phyloP scores from a whole-genome alignment of 176 grass and related monocot species.

The Triticum aestivum region DNA sequence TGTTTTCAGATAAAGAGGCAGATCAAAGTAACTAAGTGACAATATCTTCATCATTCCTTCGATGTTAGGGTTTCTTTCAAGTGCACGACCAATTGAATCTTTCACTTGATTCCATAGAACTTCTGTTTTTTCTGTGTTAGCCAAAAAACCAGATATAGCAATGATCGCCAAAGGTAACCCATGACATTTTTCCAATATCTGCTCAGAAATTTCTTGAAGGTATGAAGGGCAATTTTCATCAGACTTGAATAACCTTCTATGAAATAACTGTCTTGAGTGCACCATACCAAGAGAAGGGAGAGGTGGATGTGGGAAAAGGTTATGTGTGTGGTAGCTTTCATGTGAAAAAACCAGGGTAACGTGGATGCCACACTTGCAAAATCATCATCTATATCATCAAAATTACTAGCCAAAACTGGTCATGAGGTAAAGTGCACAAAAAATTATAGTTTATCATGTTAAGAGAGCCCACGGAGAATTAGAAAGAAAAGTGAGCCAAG shows the following conservation, averaged over 20 bases:
- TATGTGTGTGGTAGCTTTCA: too few relatives aligned
- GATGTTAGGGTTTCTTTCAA: background rate
- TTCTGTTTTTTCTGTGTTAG: background rate
- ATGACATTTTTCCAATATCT: background rate
- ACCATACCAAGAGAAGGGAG: background rate
- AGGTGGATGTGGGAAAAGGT: too few relatives aligned
- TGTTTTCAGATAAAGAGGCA: background rate
- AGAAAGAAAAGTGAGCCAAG: too few relatives aligned
- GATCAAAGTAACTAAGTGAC: background rate
- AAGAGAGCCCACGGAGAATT: too few relatives aligned
- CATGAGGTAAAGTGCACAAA: too few relatives aligned
- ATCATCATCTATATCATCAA: too few relatives aligned
- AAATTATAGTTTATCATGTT: too few relatives aligned
- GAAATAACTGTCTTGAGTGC: background rate
- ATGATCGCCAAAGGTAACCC: background rate
- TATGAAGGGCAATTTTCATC: background rate
- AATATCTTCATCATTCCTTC: background rate
- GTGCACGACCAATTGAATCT: background rate
- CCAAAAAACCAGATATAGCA: background rate
- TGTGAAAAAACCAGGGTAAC: too few relatives aligned
- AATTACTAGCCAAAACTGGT: too few relatives aligned
- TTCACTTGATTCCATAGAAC: background rate
- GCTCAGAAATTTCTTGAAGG: background rate
- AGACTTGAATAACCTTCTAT: background rate
- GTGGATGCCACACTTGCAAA: too few relatives aligned